Evolutionary conservation across 768 basidiomycete genomes (phyloP), one percentile per base, ranked within the genome.

Genomic region (Agrocybe pediades): DNA sequence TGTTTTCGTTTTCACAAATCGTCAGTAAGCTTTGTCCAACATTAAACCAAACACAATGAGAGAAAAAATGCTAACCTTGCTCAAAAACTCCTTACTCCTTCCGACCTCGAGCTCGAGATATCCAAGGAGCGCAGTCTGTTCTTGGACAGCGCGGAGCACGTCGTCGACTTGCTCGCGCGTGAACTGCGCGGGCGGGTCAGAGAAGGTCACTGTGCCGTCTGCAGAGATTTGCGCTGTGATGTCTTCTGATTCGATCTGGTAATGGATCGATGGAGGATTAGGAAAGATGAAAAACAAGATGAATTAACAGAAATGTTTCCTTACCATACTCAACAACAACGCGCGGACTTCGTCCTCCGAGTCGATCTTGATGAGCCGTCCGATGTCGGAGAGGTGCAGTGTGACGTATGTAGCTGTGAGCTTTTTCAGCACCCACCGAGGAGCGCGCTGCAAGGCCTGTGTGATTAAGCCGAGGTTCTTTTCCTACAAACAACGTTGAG

Each of bases 371-470:
- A 81, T 73, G 9, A 75, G 73, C 15, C 74, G 76, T 2, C 81
- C 86, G 46, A 95, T 91, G 58, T 94, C 90, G 0, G 77, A 69
- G 7, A 95, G 70, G 29, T 86, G 80, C 15, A 93, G 82, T 0
- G 89, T 91, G 36, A 92, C 77, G 62, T 93, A 96, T 2, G 93
- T 93, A 46, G 82, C 81, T 0, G 88, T 94, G 52, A 95, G 81
- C 65, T 85, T 88, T 69, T 84, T 85, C 60, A 95, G 81, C 44
- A 83, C 74, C 85, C 92, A 93, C 17, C 88, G 77, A 0, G 90
- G 88, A 0, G 90, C 86, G 15, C 84, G 82, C 5, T 81, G 79
- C 23, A 92, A 71, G 2, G 83, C 88, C 56, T 86, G 85, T 30
- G 74, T 67, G 29, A 92, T 68, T 26, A 96, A 74, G 6, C 93